Evolutionary conservation across 148 eudicot species (phyloP).

Genomic region (Arbutus unedo): DNA sequence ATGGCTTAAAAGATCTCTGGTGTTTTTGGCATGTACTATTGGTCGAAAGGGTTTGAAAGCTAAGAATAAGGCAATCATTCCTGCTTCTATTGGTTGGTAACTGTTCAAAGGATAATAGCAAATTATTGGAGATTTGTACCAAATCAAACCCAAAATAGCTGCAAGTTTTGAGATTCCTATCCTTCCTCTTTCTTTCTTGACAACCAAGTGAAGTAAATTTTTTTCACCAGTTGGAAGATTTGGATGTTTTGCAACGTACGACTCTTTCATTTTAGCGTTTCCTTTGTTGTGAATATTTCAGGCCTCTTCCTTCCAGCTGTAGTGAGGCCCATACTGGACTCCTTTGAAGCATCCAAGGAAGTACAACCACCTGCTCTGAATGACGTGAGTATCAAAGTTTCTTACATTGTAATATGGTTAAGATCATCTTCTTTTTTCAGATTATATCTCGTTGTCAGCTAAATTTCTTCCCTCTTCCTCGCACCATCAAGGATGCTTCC

Average conservation of each 20-base stretch:
- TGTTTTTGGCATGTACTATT: not conserved
- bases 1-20: not conserved
- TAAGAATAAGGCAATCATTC: not conserved
- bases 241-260: not conserved
- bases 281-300: conserved; percentile 30
- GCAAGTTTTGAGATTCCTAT: not conserved
- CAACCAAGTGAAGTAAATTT: not conserved
- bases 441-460: not conserved
- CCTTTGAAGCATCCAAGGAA: conserved; percentile 69
- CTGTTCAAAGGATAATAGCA: not conserved
- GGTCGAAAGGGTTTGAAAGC: not conserved
- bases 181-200: not conserved
- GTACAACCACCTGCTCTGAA: conserved; percentile 66
- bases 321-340: conserved; percentile 95
- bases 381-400: conserved; percentile 61
- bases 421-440: not conserved
- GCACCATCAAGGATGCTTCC: not conserved
- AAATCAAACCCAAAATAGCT: not conserved
- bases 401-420: not conserved
- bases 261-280: not conserved
- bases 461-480: not conserved
- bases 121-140: not conserved
- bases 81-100: not conserved
- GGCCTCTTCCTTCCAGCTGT: conserved; percentile 98
- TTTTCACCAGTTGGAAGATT: not conserved